phyloP scores from a whole-genome alignment of 345 rosid genomes.

The Lepidium didymum region DNA sequence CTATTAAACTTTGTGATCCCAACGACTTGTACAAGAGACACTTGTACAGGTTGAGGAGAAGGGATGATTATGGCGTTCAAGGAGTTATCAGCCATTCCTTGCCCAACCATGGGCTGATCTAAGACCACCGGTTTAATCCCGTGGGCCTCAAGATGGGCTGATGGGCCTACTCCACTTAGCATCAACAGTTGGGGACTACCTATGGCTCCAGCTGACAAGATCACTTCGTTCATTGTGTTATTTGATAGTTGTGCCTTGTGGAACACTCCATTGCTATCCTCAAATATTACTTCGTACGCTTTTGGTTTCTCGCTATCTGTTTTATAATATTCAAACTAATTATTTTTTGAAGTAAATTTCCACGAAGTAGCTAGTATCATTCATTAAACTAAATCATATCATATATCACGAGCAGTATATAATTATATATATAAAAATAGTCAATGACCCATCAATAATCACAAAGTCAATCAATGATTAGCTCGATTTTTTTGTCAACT shows the following conservation, averaged over 20 bases:
- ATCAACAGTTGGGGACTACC: constrained; percentile 69
- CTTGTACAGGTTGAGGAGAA: constrained; percentile 41
- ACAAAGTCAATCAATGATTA: too few species aligned
- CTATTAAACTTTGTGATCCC: constrained; percentile 42
- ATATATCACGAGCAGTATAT: too few species aligned
- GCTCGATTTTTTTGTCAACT: too few species aligned
- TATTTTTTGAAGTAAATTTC: background rate
- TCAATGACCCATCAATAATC: too few species aligned
- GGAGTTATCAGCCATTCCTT: constrained; percentile 66
- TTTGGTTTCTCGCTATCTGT: background rate
- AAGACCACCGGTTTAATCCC: constrained; percentile 32
- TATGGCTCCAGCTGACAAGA: constrained; percentile 58
- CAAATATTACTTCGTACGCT: background rate
- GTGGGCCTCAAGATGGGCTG: constrained; percentile 24
- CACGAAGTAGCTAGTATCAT: background rate
- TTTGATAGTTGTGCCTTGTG: background rate
- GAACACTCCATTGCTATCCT: background rate
- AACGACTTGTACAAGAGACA: constrained; percentile 43
- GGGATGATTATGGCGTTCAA: constrained; percentile 48
- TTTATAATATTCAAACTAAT: background rate
- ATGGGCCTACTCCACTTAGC: constrained; percentile 67
- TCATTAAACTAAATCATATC: background rate
- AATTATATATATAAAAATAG: too few species aligned
- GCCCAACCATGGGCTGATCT: constrained; percentile 56
- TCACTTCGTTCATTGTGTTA: constrained; percentile 37